Percentiles rank a stretch among this genome's conserved stretches.
These are phyloP conservation scores for Roridomyces roridus DNA, from an alignment of 768 basidiomycete species.

Conservation along the genomic window DNA sequence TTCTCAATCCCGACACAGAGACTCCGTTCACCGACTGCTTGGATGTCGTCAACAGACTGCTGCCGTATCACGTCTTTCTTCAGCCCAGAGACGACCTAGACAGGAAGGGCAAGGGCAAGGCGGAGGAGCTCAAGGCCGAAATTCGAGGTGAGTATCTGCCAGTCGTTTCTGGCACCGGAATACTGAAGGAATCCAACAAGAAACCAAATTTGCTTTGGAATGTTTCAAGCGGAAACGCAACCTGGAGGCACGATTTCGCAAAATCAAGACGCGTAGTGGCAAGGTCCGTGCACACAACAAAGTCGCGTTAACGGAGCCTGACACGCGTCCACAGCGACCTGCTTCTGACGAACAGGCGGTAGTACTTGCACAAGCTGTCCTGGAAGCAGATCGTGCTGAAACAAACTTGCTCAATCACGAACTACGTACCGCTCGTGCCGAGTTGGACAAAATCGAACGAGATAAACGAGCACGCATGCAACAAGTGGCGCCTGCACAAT, in stretches of 20 bases:
- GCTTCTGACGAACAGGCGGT: conserved; percentile 70
- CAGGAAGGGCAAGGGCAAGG: conserved; percentile 58
- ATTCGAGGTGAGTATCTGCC: conserved; percentile 53
- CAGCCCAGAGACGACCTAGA: conserved; percentile 73
- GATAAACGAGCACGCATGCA: conserved; percentile 61
- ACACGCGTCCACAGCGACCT: conserved; percentile 50
- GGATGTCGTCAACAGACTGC: conserved; percentile 73
- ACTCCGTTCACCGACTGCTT: conserved; percentile 65
- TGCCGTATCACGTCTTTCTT: conserved; percentile 84
- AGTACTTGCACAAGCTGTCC: conserved; percentile 62
- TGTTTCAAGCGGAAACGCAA: conserved; percentile 64
- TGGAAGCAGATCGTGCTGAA: conserved; percentile 73
- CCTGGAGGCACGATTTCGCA: conserved; percentile 65
- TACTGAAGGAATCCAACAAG: conserved; percentile 43
- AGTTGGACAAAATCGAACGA: conserved; percentile 71
- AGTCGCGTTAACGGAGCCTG: neutral
- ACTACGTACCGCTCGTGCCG: conserved; percentile 64
- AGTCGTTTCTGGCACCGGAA: neutral
- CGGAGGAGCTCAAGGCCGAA: conserved; percentile 53
- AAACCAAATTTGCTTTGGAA: conserved; percentile 72
- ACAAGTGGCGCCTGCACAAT: conserved; percentile 44
- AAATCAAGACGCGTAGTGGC: conserved; percentile 57
- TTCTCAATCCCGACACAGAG: conserved; percentile 70
- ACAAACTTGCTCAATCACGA: conserved; percentile 62
- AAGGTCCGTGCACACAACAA: conserved; percentile 48